Evolutionary conservation across 805 yeast genomes (phyloP).

Genomic region (Candida xyloterini): DNA sequence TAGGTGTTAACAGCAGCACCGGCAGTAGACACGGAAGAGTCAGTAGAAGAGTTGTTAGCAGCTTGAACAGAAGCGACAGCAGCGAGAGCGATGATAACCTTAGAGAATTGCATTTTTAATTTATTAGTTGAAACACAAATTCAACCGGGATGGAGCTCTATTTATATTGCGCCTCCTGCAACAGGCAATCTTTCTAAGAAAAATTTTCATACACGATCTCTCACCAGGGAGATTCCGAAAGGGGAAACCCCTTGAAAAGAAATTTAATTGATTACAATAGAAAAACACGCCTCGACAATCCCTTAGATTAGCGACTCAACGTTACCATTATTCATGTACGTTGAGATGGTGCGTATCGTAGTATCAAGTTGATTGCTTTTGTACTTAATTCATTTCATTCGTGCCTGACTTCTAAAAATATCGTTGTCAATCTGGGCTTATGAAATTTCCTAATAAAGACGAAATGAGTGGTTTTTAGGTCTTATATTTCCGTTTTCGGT

Average conservation of each 20-base stretch:
- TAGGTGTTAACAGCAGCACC: conserved; percentile 38
- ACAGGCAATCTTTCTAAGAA: conserved; percentile 4
- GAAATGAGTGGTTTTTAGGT: not conserved
- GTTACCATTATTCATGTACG: not conserved
- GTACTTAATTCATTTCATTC: not conserved
- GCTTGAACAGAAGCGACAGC: conserved; percentile 69
- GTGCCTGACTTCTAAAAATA: conserved; percentile 2
- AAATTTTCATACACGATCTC: conserved; percentile 7
- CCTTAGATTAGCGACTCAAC: not conserved
- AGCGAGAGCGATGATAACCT: conserved; percentile 66
- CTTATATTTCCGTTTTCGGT: conserved; percentile 1
- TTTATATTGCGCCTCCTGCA: conserved; percentile 12
- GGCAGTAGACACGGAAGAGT: conserved; percentile 43
- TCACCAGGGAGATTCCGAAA: conserved; percentile 3
- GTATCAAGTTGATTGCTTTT: not conserved
- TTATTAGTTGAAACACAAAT: conserved; percentile 2
- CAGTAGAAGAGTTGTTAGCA: conserved; percentile 45
- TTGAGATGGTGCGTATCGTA: too few relatives aligned
- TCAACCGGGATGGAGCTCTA: conserved; percentile 3
- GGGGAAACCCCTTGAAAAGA: conserved; percentile 3
- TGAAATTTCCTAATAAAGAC: not conserved
- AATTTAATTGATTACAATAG: conserved; percentile 3
- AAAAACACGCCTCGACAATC: not conserved
- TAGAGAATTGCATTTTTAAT: conserved; percentile 64
- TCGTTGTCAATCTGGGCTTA: not conserved